Conservation (phyloP, 1,284 basidiomycete genomes). For the Ceratobasidium papillatum region DNA sequence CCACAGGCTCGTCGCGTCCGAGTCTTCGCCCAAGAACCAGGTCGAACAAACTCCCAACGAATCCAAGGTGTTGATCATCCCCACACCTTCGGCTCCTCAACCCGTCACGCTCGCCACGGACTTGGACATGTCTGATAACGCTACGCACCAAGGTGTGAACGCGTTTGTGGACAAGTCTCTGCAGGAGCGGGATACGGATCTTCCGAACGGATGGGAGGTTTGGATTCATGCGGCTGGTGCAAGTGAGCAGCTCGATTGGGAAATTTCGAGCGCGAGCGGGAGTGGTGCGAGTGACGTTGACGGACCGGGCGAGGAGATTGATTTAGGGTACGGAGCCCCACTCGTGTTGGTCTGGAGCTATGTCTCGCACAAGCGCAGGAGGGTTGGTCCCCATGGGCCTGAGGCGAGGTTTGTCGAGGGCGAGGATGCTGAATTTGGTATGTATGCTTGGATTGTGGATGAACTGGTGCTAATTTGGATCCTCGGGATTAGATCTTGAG, state of each 20-base stretch:
- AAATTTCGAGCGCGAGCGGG: constrained; percentile 10
- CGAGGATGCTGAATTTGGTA: constrained; percentile 34
- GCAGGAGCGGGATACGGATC: constrained; percentile 26
- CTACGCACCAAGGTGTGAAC: constrained; percentile 29
- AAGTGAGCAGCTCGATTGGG: constrained; percentile 25
- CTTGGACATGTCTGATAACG: constrained; percentile 31
- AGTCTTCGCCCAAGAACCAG: not conserved
- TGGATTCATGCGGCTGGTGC: constrained; percentile 30
- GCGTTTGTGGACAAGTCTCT: constrained; percentile 35
- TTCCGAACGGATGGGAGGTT: constrained; percentile 32
- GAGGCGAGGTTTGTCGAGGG: constrained; percentile 24
- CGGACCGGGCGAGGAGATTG: constrained; percentile 19
- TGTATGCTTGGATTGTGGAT: not conserved
- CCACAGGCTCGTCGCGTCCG: constrained; percentile 10
- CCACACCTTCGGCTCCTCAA: constrained; percentile 30
- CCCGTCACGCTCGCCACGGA: constrained; percentile 37
- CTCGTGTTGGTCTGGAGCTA: constrained; percentile 20
- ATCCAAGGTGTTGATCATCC: constrained; percentile 28
- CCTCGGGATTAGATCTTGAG: constrained; percentile 33
- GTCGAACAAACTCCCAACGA: not conserved
- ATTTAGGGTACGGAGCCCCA: constrained; percentile 31
- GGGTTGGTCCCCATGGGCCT: constrained; percentile 29
- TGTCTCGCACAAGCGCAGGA: constrained; percentile 34
- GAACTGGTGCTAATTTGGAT: constrained; percentile 1
- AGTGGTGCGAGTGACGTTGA: not conserved